Base-by-base conservation (phyloP, 805 yeast genomes). In the Teunomyces gatunensis region DNA sequence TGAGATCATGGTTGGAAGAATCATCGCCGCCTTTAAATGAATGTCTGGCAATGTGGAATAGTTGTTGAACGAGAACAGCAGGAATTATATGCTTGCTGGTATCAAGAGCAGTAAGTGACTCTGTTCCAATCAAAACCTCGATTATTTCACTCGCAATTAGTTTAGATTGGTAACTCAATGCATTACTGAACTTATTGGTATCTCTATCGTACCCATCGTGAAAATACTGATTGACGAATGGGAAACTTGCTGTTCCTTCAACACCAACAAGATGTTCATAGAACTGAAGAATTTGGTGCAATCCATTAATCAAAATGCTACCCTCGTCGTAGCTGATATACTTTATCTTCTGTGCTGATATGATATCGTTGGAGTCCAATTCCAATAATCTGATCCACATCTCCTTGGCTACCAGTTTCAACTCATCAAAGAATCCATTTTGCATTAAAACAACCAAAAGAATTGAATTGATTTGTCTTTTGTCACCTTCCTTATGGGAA, bases 381-480 rank as follows among this genome's bases (percentile, higher is more conserved):
- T 15, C 18, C 34, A 69, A 47, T 33, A 60, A 35, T 15, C 52
- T 51, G 47, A 65, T 49, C 63, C 55, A 74, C 36, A 44, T 51
- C 2, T 21, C 47, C 20, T 47, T 52, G 40, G 54, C 65, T 53
- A 28, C 50, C 3, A 65, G 60, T 35, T 61, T 64, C 40, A 75
- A 55, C 4, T 51, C 54, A 2, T 62, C 55, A 46, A 74, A 75
- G 3, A 83, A 82, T 7, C 77, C 79, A 37, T 66, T 58, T 55
- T 83, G 83, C 47, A 82, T 65, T 39, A 83, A 73, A n/a, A 75
- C 59, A 20, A 82, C 68, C 2, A 68, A 62, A 52, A 79, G 60
- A 0, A 78, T 55, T 0, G 79, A 71, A 34, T 69, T 72, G 3
- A 73, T 39, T 52, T 59, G 27, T 11, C 53, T 54, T 23, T 45